Conservation (phyloP, 1,284 basidiomycete genomes). For the Cystobasidiaceae sp. region DNA sequence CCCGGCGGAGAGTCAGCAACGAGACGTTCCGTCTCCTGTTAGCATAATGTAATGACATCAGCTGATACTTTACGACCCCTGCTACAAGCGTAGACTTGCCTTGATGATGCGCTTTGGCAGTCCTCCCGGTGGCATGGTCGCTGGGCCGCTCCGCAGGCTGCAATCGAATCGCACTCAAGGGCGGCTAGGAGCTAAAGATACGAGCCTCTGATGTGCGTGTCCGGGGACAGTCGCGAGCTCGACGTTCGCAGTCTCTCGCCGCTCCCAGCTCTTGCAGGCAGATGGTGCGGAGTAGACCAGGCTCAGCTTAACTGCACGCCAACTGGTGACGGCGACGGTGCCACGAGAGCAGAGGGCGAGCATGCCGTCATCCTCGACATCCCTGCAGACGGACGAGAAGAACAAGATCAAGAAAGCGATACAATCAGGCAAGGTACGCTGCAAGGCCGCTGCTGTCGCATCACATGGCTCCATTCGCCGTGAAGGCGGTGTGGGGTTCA, state of each 20-base stretch:
- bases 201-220: too few relatives aligned
- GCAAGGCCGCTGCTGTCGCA: too few relatives aligned
- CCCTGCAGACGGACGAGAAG: slow-evolving; percentile 68
- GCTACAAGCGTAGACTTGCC: not conserved
- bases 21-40: slow-evolving; percentile 93
- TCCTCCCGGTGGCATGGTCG: slow-evolving; percentile 2
- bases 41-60: too few relatives aligned
- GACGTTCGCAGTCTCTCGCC: too few relatives aligned
- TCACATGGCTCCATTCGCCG: not conserved
- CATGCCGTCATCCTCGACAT: slow-evolving; percentile 65
- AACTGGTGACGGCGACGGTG: not conserved
- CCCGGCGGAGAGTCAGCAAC: slow-evolving; percentile 93
- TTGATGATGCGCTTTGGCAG: slow-evolving; percentile 32
- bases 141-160: not conserved
- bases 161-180: not conserved
- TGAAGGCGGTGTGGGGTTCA: not conserved
- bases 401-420: slow-evolving; percentile 64
- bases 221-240: too few relatives aligned
- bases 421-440: slow-evolving; percentile 36
- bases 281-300: too few relatives aligned
- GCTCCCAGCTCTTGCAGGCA: too few relatives aligned
- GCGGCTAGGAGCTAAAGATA: too few relatives aligned
- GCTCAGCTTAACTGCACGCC: not conserved
- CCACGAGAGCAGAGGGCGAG: not conserved
- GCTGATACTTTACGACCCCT: not conserved